Base-by-base conservation (phyloP, 2,329 filamentous ascomycete species). In the Tolypocladium album region DNA sequence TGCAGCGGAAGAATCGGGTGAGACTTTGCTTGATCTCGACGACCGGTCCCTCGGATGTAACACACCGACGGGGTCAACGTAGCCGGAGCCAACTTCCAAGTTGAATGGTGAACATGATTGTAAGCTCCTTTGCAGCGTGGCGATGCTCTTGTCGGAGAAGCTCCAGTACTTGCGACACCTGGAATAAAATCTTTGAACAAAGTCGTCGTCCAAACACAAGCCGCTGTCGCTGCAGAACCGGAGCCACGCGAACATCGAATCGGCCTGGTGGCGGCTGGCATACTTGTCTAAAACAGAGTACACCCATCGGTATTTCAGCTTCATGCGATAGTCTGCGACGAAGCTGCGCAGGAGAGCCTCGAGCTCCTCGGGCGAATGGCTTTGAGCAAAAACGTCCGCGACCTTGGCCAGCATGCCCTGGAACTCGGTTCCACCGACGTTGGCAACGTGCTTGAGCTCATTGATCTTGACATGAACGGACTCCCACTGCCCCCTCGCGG, bases 161-260 rank as follows among this genome's bases (percentile, higher is more conserved):
- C 62, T 68, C 71, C 71, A 73, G 56, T 67, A 72, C 59, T 67
- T 71, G 61, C 70, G 70, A 55, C 71, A 73, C 13, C 64, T 67
- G 31, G 64, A 61, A 27, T 66, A 63, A 36, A 73, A 64, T 42
- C 66, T 61, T 36, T 68, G 64, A 57, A 70, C 64, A 62, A 72
- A 72, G 3, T 61, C 57, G n/a, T 70, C 63, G 34, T 72, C 67
- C 56, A 71, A 64, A 38, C 63, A 61, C 15, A 73, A 59, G 2
- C 70, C 70, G 34, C 64, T 63, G 12, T 67, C 62, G 36, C 65
- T 60, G 52, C 72, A 74, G 47, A 71, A 74, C 22, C 68, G 64
- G 1, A 75, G 63, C 72, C 73, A 75, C 1, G 63, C 59, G 47
- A 69, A 62, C 55, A 72, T 66, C 1, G 63, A 60, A 6, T 70